phyloP scores from a whole-genome alignment of 2,329 filamentous ascomycete genomes.

The Bipolaris victoriae region DNA sequence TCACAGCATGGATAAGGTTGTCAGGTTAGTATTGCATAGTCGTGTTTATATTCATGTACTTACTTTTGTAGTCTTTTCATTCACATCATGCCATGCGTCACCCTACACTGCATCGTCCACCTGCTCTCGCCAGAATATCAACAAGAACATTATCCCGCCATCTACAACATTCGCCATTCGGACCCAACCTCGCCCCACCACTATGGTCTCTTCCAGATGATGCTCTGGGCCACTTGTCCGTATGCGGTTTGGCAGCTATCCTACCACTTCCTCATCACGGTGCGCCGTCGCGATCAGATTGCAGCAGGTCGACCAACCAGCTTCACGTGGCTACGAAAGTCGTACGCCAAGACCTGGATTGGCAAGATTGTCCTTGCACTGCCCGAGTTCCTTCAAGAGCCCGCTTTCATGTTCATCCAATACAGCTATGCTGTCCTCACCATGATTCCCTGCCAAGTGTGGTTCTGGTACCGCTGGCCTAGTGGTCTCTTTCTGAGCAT shows the following conservation, averaged over 20 bases:
- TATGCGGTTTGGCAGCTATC: slow-evolving; percentile 91
- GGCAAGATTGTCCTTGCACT: slow-evolving; percentile 83
- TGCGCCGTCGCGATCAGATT: slow-evolving; percentile 93
- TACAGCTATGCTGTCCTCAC: slow-evolving; percentile 89
- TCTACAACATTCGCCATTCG: slow-evolving; percentile 78
- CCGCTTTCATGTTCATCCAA: slow-evolving; percentile 95
- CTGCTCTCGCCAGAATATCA: slow-evolving; percentile 72
- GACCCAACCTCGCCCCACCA: slow-evolving; percentile 74
- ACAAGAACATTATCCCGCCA: slow-evolving; percentile 76
- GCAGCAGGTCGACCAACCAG: slow-evolving; percentile 93
- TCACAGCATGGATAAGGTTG: slow-evolving; percentile 97
- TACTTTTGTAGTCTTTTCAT: slow-evolving; percentile 76
- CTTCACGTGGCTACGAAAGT: slow-evolving; percentile 94
- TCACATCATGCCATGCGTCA: slow-evolving; percentile 97
- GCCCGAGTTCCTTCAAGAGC: slow-evolving; percentile 77
- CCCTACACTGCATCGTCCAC: slow-evolving; percentile 91
- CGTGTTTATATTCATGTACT: slow-evolving; percentile 12
- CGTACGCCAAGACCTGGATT: slow-evolving; percentile 88
- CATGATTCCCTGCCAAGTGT: slow-evolving; percentile 92
- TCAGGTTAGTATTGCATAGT: slow-evolving; percentile 61
- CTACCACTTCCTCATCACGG: slow-evolving; percentile 95
- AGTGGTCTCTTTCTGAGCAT: slow-evolving; percentile 76
- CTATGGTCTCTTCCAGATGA: slow-evolving; percentile 83
- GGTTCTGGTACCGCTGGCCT: slow-evolving; percentile 88
- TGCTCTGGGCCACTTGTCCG: slow-evolving; percentile 90